Conservation (phyloP, 73 alveolate species). For the Blepharisma stoltei region DNA sequence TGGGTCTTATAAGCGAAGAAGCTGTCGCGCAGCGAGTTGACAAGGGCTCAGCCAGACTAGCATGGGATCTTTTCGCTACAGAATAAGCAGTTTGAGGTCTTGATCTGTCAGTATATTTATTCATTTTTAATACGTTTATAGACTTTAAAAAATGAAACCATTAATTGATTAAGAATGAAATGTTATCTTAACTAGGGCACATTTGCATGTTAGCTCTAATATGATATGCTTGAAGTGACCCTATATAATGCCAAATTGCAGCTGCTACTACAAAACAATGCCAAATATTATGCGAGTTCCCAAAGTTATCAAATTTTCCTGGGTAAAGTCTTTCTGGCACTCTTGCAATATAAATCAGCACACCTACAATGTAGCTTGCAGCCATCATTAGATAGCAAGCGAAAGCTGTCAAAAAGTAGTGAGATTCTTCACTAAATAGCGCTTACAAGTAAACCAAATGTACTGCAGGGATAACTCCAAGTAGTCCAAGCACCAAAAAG, state of each 20-base stretch:
- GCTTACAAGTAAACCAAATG: slow-evolving; percentile 43
- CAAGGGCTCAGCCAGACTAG: too few relatives aligned
- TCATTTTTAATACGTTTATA: too few relatives aligned
- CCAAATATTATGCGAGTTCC: slow-evolving; percentile 32
- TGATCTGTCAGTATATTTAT: too few relatives aligned
- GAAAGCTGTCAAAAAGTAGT: slow-evolving; percentile 37
- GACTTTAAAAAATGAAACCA: too few relatives aligned
- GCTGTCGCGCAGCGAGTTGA: too few relatives aligned
- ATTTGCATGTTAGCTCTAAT: too few relatives aligned
- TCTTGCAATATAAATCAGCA: slow-evolving; percentile 54
- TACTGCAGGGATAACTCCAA: slow-evolving; percentile 75
- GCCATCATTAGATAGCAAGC: slow-evolving; percentile 46
- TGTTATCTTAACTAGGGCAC: too few relatives aligned
- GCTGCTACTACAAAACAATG: slow-evolving; percentile 30
- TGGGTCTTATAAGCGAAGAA: too few relatives aligned
- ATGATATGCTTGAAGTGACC: neutral
- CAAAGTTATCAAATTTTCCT: slow-evolving; percentile 70
- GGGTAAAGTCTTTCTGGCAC: slow-evolving; percentile 77
- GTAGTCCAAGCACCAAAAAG: slow-evolving; percentile 79
- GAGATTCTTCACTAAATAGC: slow-evolving; percentile 26
- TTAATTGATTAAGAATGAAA: too few relatives aligned
- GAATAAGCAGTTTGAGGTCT: too few relatives aligned
- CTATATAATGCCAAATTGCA: slow-evolving; percentile 23
- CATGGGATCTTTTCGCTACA: too few relatives aligned
- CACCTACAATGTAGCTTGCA: slow-evolving; percentile 55